Evolutionary conservation across 139 green algal genomes (phyloP).

Genomic region (Choricystis sp.): DNA sequence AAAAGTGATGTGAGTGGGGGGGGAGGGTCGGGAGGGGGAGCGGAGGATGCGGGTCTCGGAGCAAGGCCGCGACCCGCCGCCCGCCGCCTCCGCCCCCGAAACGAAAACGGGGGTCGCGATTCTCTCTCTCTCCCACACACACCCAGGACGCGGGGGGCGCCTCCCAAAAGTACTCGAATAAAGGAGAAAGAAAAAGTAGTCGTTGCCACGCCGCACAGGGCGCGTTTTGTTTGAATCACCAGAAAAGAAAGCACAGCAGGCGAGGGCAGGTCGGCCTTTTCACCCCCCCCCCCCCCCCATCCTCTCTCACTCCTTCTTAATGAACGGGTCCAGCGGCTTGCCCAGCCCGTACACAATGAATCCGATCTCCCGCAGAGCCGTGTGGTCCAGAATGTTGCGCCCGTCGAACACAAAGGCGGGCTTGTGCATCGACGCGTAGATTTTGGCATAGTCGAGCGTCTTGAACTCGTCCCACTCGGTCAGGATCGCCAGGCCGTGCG

Average conservation of each 20-base stretch:
- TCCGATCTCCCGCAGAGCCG: conserved; percentile 75
- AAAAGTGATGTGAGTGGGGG: too few relatives aligned
- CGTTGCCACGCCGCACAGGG: too few relatives aligned
- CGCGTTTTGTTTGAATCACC: not conserved
- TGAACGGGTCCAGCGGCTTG: conserved; percentile 95
- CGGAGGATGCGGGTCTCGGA: too few relatives aligned
- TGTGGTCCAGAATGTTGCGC: conserved; percentile 87
- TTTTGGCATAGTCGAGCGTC: conserved; percentile 40
- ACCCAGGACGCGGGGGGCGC: too few relatives aligned
- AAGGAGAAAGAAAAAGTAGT: too few relatives aligned
- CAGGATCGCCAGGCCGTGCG: conserved; percentile 78
- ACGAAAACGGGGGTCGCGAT: too few relatives aligned
- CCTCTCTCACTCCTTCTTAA: conserved; percentile 40
- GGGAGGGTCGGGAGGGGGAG: too few relatives aligned
- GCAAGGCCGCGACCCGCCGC: too few relatives aligned
- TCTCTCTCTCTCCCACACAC: too few relatives aligned
- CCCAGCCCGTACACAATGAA: conserved; percentile 96
- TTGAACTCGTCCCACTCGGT: conserved; percentile 99
- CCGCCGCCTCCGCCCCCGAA: too few relatives aligned
- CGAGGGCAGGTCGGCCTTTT: not conserved
- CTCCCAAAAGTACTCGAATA: too few relatives aligned
- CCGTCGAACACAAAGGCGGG: conserved; percentile 98
- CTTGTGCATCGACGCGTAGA: conserved; percentile 86
- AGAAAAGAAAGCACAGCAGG: not conserved
- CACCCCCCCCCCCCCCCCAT: not conserved